Percentiles rank a stretch among this genome's conserved stretches.
phyloP scores from a whole-genome alignment of 2,329 filamentous ascomycete genomes.

The Grosmannia serpens region DNA sequence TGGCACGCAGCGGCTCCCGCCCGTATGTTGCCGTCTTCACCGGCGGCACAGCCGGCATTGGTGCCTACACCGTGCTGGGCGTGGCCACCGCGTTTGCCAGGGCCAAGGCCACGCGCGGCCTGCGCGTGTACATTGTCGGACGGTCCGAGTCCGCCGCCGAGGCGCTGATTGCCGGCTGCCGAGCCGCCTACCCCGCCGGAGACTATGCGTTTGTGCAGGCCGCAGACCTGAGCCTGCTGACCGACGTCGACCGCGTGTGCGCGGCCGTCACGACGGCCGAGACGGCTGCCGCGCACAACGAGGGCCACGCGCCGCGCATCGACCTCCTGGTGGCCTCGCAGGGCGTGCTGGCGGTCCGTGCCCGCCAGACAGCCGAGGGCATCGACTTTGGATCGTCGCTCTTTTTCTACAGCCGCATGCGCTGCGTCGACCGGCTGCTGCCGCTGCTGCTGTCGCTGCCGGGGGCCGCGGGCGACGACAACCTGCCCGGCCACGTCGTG shows the following conservation, averaged over 20 bases:
- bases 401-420: conserved; percentile 20
- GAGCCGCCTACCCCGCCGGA: conserved; percentile 17
- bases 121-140: conserved; percentile 23
- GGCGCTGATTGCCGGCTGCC: conserved; percentile 17
- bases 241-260: conserved; percentile 22
- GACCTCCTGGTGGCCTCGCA: conserved; percentile 23
- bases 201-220: conserved; percentile 22
- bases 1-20: conserved; percentile 2
- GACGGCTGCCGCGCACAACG: conserved; percentile 5
- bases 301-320: conserved; percentile 14
- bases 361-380: conserved; percentile 19
- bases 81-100: conserved; percentile 9
- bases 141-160: conserved; percentile 10
- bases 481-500: conserved; percentile 14
- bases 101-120: conserved; percentile 5
- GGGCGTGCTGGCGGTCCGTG: conserved; percentile 9
- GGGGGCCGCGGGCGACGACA: neutral
- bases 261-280: conserved; percentile 18
- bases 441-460: conserved; percentile 15
- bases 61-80: conserved; percentile 5
- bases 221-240: conserved; percentile 19
- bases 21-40: conserved; percentile 13
- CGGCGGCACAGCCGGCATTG: conserved; percentile 14
- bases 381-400: conserved; percentile 19
- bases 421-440: conserved; percentile 20